Evolutionary conservation across 495 filamentous ascomycete species (phyloP).

Genomic region (Niebla homalea): DNA sequence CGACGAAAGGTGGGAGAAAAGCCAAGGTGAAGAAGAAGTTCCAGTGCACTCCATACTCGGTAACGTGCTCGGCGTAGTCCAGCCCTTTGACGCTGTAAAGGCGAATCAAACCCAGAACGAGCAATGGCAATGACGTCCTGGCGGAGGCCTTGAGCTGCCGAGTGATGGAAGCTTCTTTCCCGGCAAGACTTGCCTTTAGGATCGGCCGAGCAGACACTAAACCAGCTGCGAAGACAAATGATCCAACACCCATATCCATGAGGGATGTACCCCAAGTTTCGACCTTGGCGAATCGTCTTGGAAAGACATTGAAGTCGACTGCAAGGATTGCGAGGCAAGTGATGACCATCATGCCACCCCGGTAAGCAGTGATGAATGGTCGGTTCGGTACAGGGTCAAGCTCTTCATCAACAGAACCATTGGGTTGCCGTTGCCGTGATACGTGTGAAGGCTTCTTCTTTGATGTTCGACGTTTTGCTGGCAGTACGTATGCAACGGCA

Average conservation of each 20-base stretch:
- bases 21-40: slow-evolving; percentile 99
- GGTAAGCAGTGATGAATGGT: slow-evolving; percentile 83
- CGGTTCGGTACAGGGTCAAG: slow-evolving; percentile 56
- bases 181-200: slow-evolving; percentile 51
- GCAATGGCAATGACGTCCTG: slow-evolving; percentile 69
- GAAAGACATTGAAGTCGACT: slow-evolving; percentile 88
- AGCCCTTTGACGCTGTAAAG: slow-evolving; percentile 83
- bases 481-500: slow-evolving; percentile 41
- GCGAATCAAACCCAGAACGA: slow-evolving; percentile 68
- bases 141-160: slow-evolving; percentile 47
- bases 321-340: slow-evolving; percentile 92
- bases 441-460: slow-evolving; percentile 39
- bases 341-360: slow-evolving; percentile 81
- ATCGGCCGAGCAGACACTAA: slow-evolving; percentile 78
- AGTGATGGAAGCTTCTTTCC: slow-evolving; percentile 32
- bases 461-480: slow-evolving; percentile 38
- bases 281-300: slow-evolving; percentile 88
- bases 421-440: slow-evolving; percentile 20
- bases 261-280: slow-evolving; percentile 97
- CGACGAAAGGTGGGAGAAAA: slow-evolving; percentile 77
- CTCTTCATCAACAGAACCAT: slow-evolving; percentile 14
- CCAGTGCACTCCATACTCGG: slow-evolving; percentile 97
- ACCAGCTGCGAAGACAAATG: slow-evolving; percentile 94
- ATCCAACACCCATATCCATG: slow-evolving; percentile 96
- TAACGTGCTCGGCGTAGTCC: slow-evolving; percentile 94